A percentile compares a stretch with the other conserved stretches of the same genome.
phyloP scores from a whole-genome alignment of 139 green algal genomes.

The Coelastrella sp. region DNA sequence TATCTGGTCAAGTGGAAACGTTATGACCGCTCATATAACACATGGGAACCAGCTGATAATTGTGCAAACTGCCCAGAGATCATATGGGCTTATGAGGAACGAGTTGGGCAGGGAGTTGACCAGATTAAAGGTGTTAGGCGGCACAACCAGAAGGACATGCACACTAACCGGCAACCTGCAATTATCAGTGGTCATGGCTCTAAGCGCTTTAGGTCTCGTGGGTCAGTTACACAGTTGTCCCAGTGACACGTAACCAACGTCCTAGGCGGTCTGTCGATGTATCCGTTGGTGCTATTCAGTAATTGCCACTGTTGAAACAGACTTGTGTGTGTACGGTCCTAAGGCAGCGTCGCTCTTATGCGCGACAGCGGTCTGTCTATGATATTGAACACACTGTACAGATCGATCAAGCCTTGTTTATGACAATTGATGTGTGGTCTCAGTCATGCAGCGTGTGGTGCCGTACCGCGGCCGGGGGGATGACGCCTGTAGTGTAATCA shows the following conservation, averaged over 20 bases:
- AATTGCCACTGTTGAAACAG: neutral
- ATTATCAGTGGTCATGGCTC: neutral
- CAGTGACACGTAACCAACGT: neutral
- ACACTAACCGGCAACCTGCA: neutral
- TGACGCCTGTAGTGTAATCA: no score
- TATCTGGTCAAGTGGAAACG: neutral
- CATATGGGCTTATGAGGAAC: neutral
- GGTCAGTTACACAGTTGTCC: no score
- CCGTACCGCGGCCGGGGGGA: neutral
- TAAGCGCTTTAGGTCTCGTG: neutral
- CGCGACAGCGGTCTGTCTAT: no score
- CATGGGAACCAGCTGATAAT: neutral
- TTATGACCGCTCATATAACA: no score
- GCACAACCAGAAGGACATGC: neutral
- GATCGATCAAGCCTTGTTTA: no score
- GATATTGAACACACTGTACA: no score
- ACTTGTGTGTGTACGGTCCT: neutral
- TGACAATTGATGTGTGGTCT: no score
- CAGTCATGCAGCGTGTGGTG: neutral
- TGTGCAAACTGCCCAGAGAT: neutral
- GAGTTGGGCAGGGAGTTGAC: neutral
- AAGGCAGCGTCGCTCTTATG: no score
- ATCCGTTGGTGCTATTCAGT: neutral
- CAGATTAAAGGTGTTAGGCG: neutral
- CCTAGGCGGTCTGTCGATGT: neutral